Base-by-base conservation (phyloP, 1,284 basidiomycete species). In the Athelia sp. region DNA sequence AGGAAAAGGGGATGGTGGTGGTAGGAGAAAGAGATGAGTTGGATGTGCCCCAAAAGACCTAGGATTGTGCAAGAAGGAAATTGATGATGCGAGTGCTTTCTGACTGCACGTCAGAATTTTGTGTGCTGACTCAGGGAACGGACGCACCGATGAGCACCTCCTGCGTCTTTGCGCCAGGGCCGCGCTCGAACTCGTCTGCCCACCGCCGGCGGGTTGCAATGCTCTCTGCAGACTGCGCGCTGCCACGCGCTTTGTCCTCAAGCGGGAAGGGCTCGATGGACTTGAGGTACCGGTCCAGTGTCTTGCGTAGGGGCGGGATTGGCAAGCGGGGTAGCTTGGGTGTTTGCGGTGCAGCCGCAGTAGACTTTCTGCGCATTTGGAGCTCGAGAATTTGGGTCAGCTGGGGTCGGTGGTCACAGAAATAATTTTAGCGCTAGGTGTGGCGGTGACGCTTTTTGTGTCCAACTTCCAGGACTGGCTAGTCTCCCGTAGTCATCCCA, bases 211-310 rank as follows among this genome's bases (percentile, higher is more conserved):
- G 79, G 93, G 74, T 29, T 98, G 73, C 0, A 96, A 93, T 1
- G 83, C 81, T 43, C 95, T 81, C 86, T 87, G 93, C 68, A 93
- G 88, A 54, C 92, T 84, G 68, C 98, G 98, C 0, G 92, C 87
- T 56, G 90, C 87, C 81, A 35, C 74, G 75, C 48, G 72, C 69
- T 54, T 89, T 90, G 56, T 87, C 85, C 60, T 93, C 84, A 49
- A 82, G 76, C 15, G 95, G 68, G 49, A 98, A 73, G 0, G 96
- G 95, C 52, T 85, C 77, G 2, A 98, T 67, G 18, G 89, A 90
- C 52, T 79, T 78, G 23, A 97, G 68, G 62, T 98, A 98, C 47
- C 79, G 79, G 55, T 89, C 78, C 29, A 98, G 72, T 0, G 91
- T 91, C 62, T 82, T 76, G 42, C 81, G 77, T 1, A 98, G 75